These are phyloP conservation scores for Scheffersomyces illinoinensis DNA, from an alignment of 1,139 yeast genomes.

Conservation along the genomic window DNA sequence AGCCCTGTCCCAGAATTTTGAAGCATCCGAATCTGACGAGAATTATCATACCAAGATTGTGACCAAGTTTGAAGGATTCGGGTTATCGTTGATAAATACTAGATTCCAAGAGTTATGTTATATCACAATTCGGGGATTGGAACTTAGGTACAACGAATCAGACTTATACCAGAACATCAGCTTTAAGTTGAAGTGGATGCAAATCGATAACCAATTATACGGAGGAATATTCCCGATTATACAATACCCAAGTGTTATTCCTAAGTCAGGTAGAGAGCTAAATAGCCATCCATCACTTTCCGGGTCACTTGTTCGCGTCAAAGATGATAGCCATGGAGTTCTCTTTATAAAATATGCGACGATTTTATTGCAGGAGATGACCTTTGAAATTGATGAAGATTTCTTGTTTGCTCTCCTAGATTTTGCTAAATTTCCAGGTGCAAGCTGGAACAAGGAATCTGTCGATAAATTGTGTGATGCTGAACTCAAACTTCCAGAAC, in stretches of 20 bases:
- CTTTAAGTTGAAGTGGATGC: slow-evolving; percentile 88
- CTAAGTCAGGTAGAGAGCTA: slow-evolving; percentile 82
- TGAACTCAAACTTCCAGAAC: slow-evolving; percentile 66
- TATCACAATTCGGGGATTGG: slow-evolving; percentile 77
- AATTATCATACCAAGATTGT: slow-evolving; percentile 62
- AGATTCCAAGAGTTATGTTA: slow-evolving; percentile 79
- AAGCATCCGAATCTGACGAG: slow-evolving; percentile 66
- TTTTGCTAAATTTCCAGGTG: slow-evolving; percentile 71
- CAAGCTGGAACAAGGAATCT: slow-evolving; percentile 57
- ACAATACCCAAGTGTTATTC: slow-evolving; percentile 88
- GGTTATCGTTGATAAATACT: slow-evolving; percentile 78
- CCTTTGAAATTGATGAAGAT: slow-evolving; percentile 92
- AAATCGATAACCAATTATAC: slow-evolving; percentile 86
- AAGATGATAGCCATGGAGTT: slow-evolving; percentile 90
- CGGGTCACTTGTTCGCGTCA: slow-evolving; percentile 77
- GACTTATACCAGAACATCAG: slow-evolving; percentile 81
- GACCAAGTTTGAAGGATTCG: slow-evolving; percentile 81
- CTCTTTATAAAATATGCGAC: slow-evolving; percentile 90
- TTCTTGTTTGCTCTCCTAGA: slow-evolving; percentile 82
- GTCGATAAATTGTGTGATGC: slow-evolving; percentile 65
- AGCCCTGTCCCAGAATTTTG: slow-evolving; percentile 48
- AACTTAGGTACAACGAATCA: slow-evolving; percentile 78
- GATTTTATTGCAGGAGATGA: slow-evolving; percentile 81
- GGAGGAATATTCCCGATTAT: slow-evolving; percentile 90
- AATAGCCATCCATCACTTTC: slow-evolving; percentile 89